Evolutionary conservation across 1,139 yeast genomes (phyloP).

Genomic region (Protomyces pachydermus): DNA sequence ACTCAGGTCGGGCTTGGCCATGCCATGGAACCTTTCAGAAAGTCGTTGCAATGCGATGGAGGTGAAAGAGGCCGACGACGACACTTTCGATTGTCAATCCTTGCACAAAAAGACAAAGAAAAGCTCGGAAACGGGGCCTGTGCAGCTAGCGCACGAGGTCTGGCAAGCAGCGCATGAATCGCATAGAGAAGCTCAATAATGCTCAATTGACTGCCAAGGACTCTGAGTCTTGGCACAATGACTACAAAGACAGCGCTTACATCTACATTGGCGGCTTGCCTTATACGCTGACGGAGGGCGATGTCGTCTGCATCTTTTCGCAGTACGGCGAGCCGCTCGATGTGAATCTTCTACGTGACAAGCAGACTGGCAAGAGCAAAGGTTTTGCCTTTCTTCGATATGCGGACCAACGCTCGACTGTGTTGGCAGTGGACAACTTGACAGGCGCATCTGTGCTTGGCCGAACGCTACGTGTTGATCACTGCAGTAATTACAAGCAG

Average conservation of each 20-base stretch:
- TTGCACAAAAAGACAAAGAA: neutral
- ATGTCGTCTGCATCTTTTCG: slow-evolving; percentile 70
- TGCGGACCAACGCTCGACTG: slow-evolving; percentile 73
- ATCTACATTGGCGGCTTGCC: slow-evolving; percentile 66
- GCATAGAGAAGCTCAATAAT: slow-evolving; percentile 20
- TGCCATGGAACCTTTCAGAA: neutral
- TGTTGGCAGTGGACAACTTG: slow-evolving; percentile 76
- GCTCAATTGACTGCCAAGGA: slow-evolving; percentile 26
- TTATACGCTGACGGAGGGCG: slow-evolving; percentile 61
- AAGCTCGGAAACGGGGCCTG: neutral
- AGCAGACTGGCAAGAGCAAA: slow-evolving; percentile 59
- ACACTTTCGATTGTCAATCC: neutral
- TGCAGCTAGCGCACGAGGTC: neutral
- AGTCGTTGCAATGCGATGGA: neutral
- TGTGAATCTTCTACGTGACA: slow-evolving; percentile 64
- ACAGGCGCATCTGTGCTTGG: slow-evolving; percentile 59
- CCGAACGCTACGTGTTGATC: slow-evolving; percentile 64
- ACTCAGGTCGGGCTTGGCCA: neutral
- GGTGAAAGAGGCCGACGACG: neutral
- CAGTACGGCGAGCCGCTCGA: slow-evolving; percentile 88
- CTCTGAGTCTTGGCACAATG: slow-evolving; percentile 38
- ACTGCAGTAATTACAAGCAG: slow-evolving; percentile 56
- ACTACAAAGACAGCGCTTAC: slow-evolving; percentile 62
- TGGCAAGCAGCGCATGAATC: neutral
- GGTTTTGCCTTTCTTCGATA: slow-evolving; percentile 83